Evolutionary conservation across 176 grass and related monocot species (phyloP).

Genomic region (Avena insularis): DNA sequence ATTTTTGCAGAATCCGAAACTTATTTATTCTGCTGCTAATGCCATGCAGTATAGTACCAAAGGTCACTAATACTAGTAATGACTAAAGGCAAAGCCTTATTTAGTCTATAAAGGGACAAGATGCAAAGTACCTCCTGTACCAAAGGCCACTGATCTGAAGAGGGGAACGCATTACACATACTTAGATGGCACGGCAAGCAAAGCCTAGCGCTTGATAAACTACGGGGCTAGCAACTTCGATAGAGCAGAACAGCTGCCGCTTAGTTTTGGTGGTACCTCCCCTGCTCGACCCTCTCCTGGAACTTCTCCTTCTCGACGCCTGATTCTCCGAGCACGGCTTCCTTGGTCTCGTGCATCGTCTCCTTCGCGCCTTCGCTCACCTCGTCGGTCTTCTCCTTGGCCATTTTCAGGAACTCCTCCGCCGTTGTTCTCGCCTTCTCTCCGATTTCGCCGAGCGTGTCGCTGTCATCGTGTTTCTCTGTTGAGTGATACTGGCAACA

Average conservation of each 20-base stretch:
- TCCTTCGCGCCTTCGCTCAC: conserved; percentile 56
- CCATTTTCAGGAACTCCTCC: conserved; percentile 79
- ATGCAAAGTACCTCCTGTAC: neutral
- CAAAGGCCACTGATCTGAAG: conserved; percentile 1
- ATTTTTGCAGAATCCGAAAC: neutral
- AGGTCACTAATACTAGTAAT: neutral
- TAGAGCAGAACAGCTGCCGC: neutral
- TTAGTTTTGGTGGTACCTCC: conserved; percentile 58
- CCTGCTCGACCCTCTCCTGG: conserved; percentile 70
- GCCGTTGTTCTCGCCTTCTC: conserved; percentile 82
- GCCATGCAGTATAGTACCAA: neutral
- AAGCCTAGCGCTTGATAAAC: neutral
- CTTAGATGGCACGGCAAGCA: neutral
- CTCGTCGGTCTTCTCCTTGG: conserved; percentile 80
- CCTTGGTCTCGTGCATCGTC: conserved; percentile 60
- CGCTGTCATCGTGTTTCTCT: conserved; percentile 57
- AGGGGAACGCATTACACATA: conserved; percentile 4
- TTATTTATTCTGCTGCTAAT: conserved; percentile 26
- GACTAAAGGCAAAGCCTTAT: neutral
- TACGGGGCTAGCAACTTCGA: neutral
- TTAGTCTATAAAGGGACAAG: conserved; percentile 31
- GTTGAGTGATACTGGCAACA: conserved; percentile 43
- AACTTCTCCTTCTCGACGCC: conserved; percentile 65
- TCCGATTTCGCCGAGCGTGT: conserved; percentile 48
- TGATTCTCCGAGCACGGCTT: conserved; percentile 60